Evolutionary conservation across 805 yeast species (phyloP), one percentile per base, ranked within the genome.

Genomic region (Barnettozyma salicaria): DNA sequence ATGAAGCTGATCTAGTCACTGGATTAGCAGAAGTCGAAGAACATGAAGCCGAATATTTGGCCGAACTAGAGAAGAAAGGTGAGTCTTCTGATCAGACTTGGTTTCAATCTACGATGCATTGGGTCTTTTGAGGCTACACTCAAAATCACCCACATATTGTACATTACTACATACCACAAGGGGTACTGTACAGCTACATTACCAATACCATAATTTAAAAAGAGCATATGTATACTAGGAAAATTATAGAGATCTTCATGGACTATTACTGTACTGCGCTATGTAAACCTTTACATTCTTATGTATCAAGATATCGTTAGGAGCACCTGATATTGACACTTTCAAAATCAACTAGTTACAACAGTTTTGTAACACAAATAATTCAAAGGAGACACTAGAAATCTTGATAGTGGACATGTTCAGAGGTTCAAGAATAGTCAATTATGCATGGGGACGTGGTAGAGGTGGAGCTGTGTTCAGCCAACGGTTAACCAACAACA

Each of bases 1-100:
- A 50, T 28, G 75, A 73, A 19, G 74, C 75, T 5, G 85, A 80
- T 55, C 58, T 80, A 35, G 50, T 59, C 11, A 60, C 73, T 4
- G 84, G 43, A 6, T 24, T 40, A 16, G 40, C 33, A 9, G 43
- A 40, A 29, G 29, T 40, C 27, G 43, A 40, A 31, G 29, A 64
- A 27, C 82, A 80, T 49, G 84, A 79, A 48, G 34, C 53, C 24
- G 26, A 35, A 2, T 54, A 49, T 26, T 23, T 52, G 30, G 56
- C 41, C 22, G 17, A 32, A 18, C 12, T 27, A 14, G 35, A 32
- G 22, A 17, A 31, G 31, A 16, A 32, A 32, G 28, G 43, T 26
- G 33, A 32, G 28, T 12, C n/a, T n/a, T n/a, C 29, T 8, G 32
- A 27, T 13, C 23, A 30, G 6, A 17, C 29, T 11, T 24, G 20